These are phyloP conservation scores for Neurospora cerealis DNA, from an alignment of 495 filamentous ascomycete genomes.

Conservation along the genomic window DNA sequence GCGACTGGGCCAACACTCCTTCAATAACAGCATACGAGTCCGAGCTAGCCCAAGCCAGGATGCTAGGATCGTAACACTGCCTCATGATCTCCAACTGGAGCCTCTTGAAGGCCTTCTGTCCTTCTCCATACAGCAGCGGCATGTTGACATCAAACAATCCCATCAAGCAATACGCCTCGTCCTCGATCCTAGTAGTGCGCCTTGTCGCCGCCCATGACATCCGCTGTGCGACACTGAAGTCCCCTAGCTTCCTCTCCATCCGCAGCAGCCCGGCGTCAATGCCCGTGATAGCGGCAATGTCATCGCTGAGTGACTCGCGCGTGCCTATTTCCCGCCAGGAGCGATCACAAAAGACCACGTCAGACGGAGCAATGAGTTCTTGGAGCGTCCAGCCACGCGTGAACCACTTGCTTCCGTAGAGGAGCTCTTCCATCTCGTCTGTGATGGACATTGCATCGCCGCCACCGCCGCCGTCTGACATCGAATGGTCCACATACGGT, in stretches of 20 bases:
- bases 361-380: slow-evolving; percentile 27
- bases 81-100: slow-evolving; percentile 14
- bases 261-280: slow-evolving; percentile 12
- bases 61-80: slow-evolving; percentile 5
- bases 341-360: slow-evolving; percentile 20
- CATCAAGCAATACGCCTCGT: slow-evolving; percentile 15
- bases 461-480: slow-evolving; percentile 8
- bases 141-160: slow-evolving; percentile 16
- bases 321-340: slow-evolving; percentile 19
- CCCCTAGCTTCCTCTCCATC: not conserved
- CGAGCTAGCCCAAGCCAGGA: slow-evolving; percentile 9
- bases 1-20: slow-evolving; percentile 6
- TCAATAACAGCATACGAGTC: slow-evolving; percentile 3
- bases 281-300: slow-evolving; percentile 14
- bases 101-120: slow-evolving; percentile 9
- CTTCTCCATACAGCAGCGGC: slow-evolving; percentile 17
- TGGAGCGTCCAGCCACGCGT: slow-evolving; percentile 34
- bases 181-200: slow-evolving; percentile 14
- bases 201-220: slow-evolving; percentile 14
- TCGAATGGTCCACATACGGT: not conserved
- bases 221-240: slow-evolving; percentile 6
- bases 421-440: not conserved
- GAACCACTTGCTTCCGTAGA: slow-evolving; percentile 22
- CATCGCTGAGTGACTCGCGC: slow-evolving; percentile 2
- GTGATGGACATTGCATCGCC: not conserved